Conservation (phyloP, 371 early-diverging fungal genomes). For the Funneliformis caledonium region DNA sequence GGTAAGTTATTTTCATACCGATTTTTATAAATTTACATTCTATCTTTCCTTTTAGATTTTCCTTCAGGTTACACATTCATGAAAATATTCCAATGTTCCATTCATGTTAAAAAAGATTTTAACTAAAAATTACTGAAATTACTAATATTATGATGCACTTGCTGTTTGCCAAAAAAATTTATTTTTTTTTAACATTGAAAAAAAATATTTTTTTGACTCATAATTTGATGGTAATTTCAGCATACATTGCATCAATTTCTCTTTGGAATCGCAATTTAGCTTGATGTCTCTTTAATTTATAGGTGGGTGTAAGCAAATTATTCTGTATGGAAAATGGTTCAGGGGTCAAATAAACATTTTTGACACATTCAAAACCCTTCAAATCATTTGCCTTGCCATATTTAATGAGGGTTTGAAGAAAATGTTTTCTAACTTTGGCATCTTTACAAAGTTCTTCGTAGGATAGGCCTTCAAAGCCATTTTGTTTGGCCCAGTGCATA, state of each 20-base stretch:
- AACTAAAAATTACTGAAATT: no score
- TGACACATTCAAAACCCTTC: slow-evolving; percentile 85
- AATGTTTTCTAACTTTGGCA: slow-evolving; percentile 57
- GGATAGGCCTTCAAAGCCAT: slow-evolving; percentile 42
- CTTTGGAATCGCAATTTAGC: slow-evolving; percentile 67
- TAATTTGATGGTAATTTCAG: slow-evolving; percentile 40
- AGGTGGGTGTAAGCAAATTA: slow-evolving; percentile 55
- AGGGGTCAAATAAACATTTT: slow-evolving; percentile 60
- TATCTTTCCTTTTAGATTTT: no score
- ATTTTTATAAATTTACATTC: no score
- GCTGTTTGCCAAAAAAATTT: no score
- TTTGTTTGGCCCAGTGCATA: slow-evolving; percentile 51
- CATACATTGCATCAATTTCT: slow-evolving; percentile 72
- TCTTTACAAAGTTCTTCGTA: slow-evolving; percentile 62
- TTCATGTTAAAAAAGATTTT: no score
- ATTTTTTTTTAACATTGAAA: no score
- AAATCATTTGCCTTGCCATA: slow-evolving; percentile 74
- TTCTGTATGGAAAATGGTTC: slow-evolving; percentile 72
- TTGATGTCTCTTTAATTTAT: slow-evolving; percentile 86
- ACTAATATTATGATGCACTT: no score
- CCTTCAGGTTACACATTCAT: no score
- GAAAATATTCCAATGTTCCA: no score
- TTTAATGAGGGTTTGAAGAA: slow-evolving; percentile 62
- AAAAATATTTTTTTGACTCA: no score
- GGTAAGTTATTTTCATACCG: no score